These are phyloP conservation scores for Escallonia rubra DNA, from an alignment of 129 eudicot species.

Conservation along the genomic window DNA sequence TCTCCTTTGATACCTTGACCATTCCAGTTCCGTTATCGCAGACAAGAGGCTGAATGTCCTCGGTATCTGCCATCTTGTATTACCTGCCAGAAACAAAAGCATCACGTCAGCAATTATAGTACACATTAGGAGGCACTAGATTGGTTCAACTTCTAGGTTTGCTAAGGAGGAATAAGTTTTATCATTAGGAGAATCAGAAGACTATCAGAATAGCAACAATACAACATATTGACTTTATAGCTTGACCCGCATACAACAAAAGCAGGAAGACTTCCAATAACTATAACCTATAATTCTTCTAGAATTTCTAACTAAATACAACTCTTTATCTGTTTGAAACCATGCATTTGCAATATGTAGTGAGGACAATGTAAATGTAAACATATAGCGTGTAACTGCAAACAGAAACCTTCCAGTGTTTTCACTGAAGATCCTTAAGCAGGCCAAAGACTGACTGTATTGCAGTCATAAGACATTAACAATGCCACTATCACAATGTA, in stretches of 20 bases:
- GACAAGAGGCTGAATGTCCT: conserved; percentile 60
- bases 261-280: neutral
- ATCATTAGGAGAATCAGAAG: neutral
- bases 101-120: neutral
- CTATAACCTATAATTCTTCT: too few species aligned
- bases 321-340: neutral
- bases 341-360: neutral
- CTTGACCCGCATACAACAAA: neutral
- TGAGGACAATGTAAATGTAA: neutral
- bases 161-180: neutral
- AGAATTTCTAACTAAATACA: neutral
- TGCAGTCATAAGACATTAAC: too few species aligned
- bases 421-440: too few species aligned
- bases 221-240: neutral
- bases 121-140: neutral
- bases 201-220: neutral
- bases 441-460: too few species aligned
- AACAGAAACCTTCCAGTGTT: too few species aligned
- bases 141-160: conserved; percentile 1
- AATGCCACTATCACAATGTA: too few species aligned
- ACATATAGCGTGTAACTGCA: too few species aligned
- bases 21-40: conserved; percentile 74
- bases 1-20: conserved; percentile 48
- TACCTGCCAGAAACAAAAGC: conserved; percentile 15
- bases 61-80: conserved; percentile 44